Conservation (phyloP, 306 rosid genomes). For the Hippophae tibetana region DNA sequence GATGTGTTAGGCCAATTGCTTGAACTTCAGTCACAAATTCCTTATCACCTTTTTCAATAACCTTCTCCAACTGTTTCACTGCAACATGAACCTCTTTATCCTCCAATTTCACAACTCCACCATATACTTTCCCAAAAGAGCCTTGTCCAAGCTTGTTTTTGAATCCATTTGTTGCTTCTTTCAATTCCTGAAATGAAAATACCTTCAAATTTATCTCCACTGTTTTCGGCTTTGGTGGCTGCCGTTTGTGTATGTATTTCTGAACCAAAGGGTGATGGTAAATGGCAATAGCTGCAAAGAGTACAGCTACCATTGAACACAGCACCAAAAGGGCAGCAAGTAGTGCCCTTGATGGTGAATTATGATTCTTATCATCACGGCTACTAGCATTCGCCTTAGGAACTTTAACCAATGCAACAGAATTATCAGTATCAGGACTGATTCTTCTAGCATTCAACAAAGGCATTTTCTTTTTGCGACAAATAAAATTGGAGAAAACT, state of each 20-base stretch:
- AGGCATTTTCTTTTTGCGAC: constrained; percentile 30
- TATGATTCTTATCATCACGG: too few species aligned
- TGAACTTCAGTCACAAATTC: constrained; percentile 18
- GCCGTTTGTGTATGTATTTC: too few species aligned
- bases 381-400: too few species aligned
- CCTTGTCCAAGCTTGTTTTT: constrained; percentile 23
- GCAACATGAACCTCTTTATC: constrained; percentile 1
- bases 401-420: too few species aligned
- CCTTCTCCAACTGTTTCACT: constrained; percentile 12
- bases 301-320: too few species aligned
- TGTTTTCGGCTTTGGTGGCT: too few species aligned
- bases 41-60: constrained; percentile 5
- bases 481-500: not conserved
- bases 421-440: too few species aligned
- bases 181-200: constrained; percentile 16
- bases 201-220: constrained; percentile 1
- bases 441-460: not conserved
- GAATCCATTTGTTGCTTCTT: constrained; percentile 25
- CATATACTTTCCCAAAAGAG: constrained; percentile 20
- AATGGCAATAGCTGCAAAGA: too few species aligned
- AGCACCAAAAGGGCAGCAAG: too few species aligned
- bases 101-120: not conserved
- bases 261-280: too few species aligned
- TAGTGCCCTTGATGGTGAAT: too few species aligned
- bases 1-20: constrained; percentile 19